Conservation (phyloP, 495 filamentous ascomycete species). For the Aspergillus kassunensis region DNA sequence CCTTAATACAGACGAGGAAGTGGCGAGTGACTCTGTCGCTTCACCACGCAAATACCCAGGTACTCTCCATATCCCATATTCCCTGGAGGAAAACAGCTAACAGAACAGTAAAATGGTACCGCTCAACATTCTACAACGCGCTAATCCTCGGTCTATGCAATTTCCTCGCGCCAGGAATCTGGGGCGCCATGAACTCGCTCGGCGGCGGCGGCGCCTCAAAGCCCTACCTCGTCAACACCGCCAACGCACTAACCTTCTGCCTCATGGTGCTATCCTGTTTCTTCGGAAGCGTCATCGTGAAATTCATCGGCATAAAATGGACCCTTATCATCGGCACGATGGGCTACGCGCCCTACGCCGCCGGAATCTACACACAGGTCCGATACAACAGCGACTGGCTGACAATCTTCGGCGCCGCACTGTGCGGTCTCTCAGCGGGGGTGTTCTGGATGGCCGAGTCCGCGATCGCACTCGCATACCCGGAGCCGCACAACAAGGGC, state of each 20-base stretch:
- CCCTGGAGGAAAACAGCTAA: not conserved
- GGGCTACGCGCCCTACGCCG: conserved; percentile 62
- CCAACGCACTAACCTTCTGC: conserved; percentile 64
- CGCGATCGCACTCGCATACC: conserved; percentile 62
- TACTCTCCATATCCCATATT: conserved; percentile 12
- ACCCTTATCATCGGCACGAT: conserved; percentile 62
- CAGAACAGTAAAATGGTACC: conserved; percentile 57
- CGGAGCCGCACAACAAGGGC: conserved; percentile 59
- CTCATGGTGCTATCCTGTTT: conserved; percentile 62
- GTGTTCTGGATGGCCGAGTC: conserved; percentile 67
- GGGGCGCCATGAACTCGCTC: conserved; percentile 66
- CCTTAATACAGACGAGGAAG: conserved; percentile 21
- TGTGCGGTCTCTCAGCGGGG: conserved; percentile 61
- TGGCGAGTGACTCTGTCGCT: not conserved
- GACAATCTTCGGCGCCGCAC: conserved; percentile 57
- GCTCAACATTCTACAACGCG: conserved; percentile 60
- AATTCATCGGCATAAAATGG: conserved; percentile 60
- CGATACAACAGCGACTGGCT: conserved; percentile 61
- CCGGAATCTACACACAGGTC: conserved; percentile 64
- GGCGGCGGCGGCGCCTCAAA: conserved; percentile 60
- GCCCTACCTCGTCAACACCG: conserved; percentile 65
- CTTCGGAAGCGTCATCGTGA: conserved; percentile 50
- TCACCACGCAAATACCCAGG: conserved; percentile 17
- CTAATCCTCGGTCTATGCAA: conserved; percentile 60
- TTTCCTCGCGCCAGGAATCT: conserved; percentile 62